Conservation (phyloP, 345 rosid species). For the Salix udensis region DNA sequence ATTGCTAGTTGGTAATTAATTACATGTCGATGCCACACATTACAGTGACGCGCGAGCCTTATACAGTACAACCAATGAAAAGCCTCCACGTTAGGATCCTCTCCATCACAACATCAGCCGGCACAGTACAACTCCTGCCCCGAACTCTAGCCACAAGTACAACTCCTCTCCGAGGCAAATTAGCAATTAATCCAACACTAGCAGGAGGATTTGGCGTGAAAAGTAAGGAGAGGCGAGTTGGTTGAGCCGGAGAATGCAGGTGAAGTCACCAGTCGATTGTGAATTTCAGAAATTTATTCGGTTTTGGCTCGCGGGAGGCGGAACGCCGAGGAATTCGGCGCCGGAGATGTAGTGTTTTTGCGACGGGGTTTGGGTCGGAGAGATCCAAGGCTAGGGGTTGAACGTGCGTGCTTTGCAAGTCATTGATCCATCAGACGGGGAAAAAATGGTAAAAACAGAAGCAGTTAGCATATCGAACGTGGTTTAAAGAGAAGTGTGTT, state of each 20-base stretch:
- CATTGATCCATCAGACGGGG: slow-evolving; percentile 30
- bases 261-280: slow-evolving; percentile 39
- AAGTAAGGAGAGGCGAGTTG: slow-evolving; percentile 53
- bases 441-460: background rate
- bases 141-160: slow-evolving; percentile 38
- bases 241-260: slow-evolving; percentile 84
- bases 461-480: background rate
- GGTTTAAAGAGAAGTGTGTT: background rate
- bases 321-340: slow-evolving; percentile 59
- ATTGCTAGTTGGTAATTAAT: background rate
- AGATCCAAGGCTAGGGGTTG: slow-evolving; percentile 57
- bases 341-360: slow-evolving; percentile 40
- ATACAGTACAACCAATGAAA: slow-evolving; percentile 76
- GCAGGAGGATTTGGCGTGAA: slow-evolving; percentile 37
- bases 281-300: slow-evolving; percentile 61
- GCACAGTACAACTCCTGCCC: slow-evolving; percentile 66
- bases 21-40: background rate
- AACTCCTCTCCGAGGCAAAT: slow-evolving; percentile 43
- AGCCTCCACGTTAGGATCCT: slow-evolving; percentile 79
- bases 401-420: slow-evolving; percentile 44
- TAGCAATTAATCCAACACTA: slow-evolving; percentile 48
- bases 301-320: slow-evolving; percentile 52
- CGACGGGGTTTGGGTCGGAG: slow-evolving; percentile 35
- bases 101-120: slow-evolving; percentile 50
- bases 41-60: slow-evolving; percentile 27